Evolutionary conservation across 2,329 filamentous ascomycete species (phyloP).

Genomic region (Colletotrichum ledebouriae): DNA sequence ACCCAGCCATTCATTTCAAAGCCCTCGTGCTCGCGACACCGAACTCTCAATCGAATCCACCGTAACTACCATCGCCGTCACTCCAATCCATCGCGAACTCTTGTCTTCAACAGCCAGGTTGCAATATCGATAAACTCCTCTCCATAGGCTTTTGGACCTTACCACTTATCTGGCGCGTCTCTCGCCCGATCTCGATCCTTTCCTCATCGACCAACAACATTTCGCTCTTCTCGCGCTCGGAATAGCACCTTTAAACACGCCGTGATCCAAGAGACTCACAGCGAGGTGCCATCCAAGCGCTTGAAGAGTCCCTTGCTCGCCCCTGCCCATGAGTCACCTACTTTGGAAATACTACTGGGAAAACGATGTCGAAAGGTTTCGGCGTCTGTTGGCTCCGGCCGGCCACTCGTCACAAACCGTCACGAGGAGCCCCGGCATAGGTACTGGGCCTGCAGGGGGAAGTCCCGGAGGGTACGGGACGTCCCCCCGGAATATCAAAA

Average conservation of each 20-base stretch:
- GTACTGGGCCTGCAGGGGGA: conserved; percentile 52
- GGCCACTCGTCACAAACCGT: conserved; percentile 68
- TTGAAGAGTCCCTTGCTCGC: conserved; percentile 54
- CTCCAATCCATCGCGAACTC: background rate
- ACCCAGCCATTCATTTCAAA: conserved; percentile 14
- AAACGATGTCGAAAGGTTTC: conserved; percentile 97
- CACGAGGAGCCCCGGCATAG: conserved; percentile 66
- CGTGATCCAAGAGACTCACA: conserved; percentile 88
- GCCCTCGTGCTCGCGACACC: conserved; percentile 14
- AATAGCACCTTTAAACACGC: conserved; percentile 87
- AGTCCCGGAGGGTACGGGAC: conserved; percentile 59
- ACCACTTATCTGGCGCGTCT: background rate
- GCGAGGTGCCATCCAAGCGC: conserved; percentile 82
- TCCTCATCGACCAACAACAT: conserved; percentile 20
- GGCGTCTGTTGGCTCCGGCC: conserved; percentile 84
- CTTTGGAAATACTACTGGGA: conserved; percentile 98
- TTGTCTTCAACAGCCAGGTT: conserved; percentile 31
- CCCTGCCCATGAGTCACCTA: conserved; percentile 89
- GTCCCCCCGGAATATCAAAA: conserved; percentile 66
- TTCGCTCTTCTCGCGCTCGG: conserved; percentile 52
- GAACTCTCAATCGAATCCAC: background rate
- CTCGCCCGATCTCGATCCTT: conserved; percentile 26
- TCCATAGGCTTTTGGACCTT: conserved; percentile 15
- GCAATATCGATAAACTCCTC: conserved; percentile 31
- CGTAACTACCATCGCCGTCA: too few relatives aligned